Evolutionary conservation across 192 early-diverging fungal genomes (phyloP).

Genomic region (Mortierella alpina): DNA sequence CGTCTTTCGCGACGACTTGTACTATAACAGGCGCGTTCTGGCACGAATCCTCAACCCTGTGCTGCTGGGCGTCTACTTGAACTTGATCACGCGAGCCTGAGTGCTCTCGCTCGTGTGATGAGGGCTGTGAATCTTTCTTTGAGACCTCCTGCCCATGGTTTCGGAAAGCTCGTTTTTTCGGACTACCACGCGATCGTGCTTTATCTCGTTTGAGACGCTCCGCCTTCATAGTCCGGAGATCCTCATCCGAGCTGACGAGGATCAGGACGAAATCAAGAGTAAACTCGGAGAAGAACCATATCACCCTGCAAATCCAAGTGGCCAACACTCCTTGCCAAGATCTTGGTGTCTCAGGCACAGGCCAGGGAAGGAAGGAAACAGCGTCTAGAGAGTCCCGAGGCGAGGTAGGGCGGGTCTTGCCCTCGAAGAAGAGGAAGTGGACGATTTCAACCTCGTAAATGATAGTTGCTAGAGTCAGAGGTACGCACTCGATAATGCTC

Average conservation of each 20-base stretch:
- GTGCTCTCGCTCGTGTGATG: no score
- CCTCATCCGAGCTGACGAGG: not conserved
- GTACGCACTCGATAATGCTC: constrained; percentile 18
- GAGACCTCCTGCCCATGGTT: no score
- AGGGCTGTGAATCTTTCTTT: no score
- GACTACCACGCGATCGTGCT: no score
- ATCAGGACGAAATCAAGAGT: constrained; percentile 20
- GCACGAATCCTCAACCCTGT: no score
- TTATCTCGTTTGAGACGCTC: not conserved
- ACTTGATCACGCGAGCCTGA: no score
- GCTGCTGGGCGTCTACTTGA: no score
- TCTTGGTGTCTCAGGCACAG: not conserved
- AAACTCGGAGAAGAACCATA: constrained; percentile 30
- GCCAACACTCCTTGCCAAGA: constrained; percentile 10
- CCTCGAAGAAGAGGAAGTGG: constrained; percentile 23
- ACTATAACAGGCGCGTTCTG: no score
- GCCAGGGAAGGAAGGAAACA: constrained; percentile 17
- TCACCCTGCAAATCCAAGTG: constrained; percentile 12
- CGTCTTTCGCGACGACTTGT: no score
- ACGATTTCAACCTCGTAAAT: constrained; percentile 18
- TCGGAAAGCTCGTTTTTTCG: no score
- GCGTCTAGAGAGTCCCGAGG: constrained; percentile 11
- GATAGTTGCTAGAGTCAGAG: constrained; percentile 17
- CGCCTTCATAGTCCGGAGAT: not conserved
- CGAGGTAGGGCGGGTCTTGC: not conserved